Evolutionary conservation across 2,329 filamentous ascomycete species (phyloP), one percentile per base, ranked within the genome.

Genomic region (Catunica adiposa): DNA sequence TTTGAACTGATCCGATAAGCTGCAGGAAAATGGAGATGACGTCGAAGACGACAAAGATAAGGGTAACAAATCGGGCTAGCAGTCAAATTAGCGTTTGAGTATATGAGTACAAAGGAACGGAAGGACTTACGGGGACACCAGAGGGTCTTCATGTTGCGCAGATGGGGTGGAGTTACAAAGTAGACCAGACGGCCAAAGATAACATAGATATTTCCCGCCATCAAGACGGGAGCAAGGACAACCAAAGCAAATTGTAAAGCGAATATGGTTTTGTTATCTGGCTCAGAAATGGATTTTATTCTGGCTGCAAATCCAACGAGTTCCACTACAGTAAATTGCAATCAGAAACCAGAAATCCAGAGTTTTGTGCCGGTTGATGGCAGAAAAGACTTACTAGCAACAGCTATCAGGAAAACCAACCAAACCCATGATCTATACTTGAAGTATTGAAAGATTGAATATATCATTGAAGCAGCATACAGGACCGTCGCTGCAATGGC

Each of bases 31-130:
- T 64, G 0, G 69, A 64, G 17, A 70, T 37, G 8, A 71, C 58
- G 53, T 71, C 69, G 38, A 52, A 52, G 7, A 65, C 65, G 9
- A 71, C 69, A 38, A 71, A 71, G n/a, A 71, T 65, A 2, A 63
- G 66, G 0, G 70, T 71, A 25, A 56, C 42, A 25, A 52, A 56
- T 20, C 55, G 50, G 22, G 55, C 55, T 56, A 9, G 11, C 7
- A 25, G 5, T 14, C 31, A 46, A 11, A 14, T 44, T 54, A 26
- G n/a, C 15, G 15, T 44, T 11, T n/a, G 26, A 37, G 11, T 44
- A 29, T 37, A 4, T 31, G 8, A n/a, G 5, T 38, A 3, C 11
- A 20, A 11, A 9, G 17, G 3, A 22, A 25, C 7, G 5, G 14
- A 15, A n/a, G 8, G 8, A 44, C 54, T 51, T 56, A 56, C 54